Evolutionary conservation across 1,139 yeast species (phyloP), one percentile per base, ranked within the genome.

Genomic region (Suhomyces chickasaworum): DNA sequence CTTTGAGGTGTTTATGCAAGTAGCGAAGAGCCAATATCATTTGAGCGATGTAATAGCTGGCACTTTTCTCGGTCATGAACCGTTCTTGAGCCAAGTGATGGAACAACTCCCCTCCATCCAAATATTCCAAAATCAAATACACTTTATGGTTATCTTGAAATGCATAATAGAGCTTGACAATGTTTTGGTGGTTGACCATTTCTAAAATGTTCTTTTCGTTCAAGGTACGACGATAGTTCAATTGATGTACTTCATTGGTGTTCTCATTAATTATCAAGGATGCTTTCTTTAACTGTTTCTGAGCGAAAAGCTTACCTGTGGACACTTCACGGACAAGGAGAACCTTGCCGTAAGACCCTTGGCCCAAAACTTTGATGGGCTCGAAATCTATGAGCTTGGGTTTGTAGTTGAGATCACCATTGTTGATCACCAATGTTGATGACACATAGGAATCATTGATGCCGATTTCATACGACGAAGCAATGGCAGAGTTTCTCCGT

Each of bases 81-180:
- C 60, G 48, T 46, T 61, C 65, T 51, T 74, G 74, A 0, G 80
- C 77, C 56, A 91, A 72, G 66, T 91, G 97, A 53, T 84, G 89
- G 62, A 91, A 91, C 41, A 91, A 68, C 64, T 91, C 98, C 12
- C 98, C 98, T 8, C 98, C 98, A 46, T 91, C 95, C 22, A 93
- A 83, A 60, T 88, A 91, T 61, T 91, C 96, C 48, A 91, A 69
- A 21, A 90, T 79, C 46, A 91, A 65, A 61, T 91, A 91, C 31
- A 91, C 78, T 62, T 88, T 89, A 47, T 84, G 78, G 45, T 79
- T 74, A 64, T 91, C 98, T 66, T 91, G 98, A 58, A 91, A 82
- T 1, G 98, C 96, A 62, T 89, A 91, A 61, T 82, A 90, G 36
- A 91, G 73, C 64, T 86, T 88, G 27, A 91, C 98, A 51, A 91